Conservation (phyloP, 129 eudicot species). For the Artemisia tridentata region DNA sequence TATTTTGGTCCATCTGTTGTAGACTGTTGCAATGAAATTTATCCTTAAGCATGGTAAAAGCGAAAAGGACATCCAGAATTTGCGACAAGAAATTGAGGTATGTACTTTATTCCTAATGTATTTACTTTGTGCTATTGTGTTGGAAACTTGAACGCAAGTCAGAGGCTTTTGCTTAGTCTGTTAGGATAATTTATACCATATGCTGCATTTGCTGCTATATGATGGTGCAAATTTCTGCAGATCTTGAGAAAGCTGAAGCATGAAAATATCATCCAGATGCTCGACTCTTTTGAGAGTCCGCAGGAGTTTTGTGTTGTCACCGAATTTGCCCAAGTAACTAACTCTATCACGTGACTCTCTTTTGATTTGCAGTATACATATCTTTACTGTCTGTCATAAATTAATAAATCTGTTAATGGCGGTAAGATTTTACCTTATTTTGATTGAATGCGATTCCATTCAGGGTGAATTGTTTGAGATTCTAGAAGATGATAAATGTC, state of each 20-base stretch:
- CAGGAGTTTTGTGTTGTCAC: conserved; percentile 99
- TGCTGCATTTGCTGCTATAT: conserved; percentile 4
- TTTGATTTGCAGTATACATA: background rate
- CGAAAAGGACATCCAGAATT: conserved; percentile 88
- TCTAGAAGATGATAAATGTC: conserved; percentile 95
- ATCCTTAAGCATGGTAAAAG: conserved; percentile 92
- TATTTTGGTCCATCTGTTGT: conserved; percentile 8
- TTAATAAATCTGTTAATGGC: background rate
- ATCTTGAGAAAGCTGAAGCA: conserved; percentile 93
- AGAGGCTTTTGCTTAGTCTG: too few relatives aligned
- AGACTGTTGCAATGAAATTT: conserved; percentile 98
- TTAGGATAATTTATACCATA: background rate
- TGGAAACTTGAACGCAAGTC: background rate
- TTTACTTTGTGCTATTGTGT: background rate
- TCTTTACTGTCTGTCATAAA: too few relatives aligned
- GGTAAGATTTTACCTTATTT: conserved; percentile 9
- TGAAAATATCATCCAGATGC: conserved; percentile 91
- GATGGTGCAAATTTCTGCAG: conserved; percentile 40
- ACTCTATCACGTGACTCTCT: background rate
- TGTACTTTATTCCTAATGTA: background rate
- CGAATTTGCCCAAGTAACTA: conserved; percentile 85
- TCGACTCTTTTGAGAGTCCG: conserved; percentile 92
- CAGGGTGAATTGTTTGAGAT: conserved; percentile 97
- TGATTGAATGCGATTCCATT: conserved; percentile 12
- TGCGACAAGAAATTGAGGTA: conserved; percentile 98